These are phyloP conservation scores for Monotropa hypopitys DNA, from an alignment of 179 eudicot genomes.

Conservation along the genomic window DNA sequence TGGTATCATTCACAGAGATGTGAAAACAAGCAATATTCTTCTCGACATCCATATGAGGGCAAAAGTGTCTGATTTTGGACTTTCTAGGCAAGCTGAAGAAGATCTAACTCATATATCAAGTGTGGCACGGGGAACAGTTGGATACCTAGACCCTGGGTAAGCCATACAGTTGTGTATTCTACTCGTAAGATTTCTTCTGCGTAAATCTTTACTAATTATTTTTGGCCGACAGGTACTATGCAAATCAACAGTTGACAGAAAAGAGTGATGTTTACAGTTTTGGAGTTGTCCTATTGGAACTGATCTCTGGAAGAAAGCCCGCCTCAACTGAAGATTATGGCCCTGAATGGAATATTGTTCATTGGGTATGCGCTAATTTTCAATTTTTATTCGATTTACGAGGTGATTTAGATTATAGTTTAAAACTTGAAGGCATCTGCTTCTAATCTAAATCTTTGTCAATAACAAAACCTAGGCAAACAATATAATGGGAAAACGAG, in stretches of 20 bases:
- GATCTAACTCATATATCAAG: constrained; percentile 83
- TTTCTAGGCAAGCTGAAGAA: constrained; percentile 82
- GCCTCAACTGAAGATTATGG: constrained; percentile 65
- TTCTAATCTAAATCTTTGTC: not conserved
- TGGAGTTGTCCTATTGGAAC: constrained; percentile 84
- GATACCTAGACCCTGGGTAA: constrained; percentile 96
- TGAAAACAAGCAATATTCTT: constrained; percentile 95
- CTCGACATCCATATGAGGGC: constrained; percentile 96
- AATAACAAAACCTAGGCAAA: not conserved
- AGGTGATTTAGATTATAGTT: not conserved
- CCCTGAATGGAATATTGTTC: constrained; percentile 86
- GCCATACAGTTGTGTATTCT: constrained; percentile 10
- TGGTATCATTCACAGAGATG: constrained; percentile 87
- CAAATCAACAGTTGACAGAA: constrained; percentile 74
- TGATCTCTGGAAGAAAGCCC: constrained; percentile 92
- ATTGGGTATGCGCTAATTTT: constrained; percentile 54
- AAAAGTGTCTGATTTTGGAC: constrained; percentile 92
- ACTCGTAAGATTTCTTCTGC: not conserved
- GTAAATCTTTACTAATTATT: not conserved
- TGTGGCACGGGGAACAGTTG: constrained; percentile 85
- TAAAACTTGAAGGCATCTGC: not conserved
- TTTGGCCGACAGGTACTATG: constrained; percentile 50
- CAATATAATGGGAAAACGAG: not conserved
- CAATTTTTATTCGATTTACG: not conserved
- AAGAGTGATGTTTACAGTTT: constrained; percentile 91